These are phyloP conservation scores for Colletotrichum aenigma DNA, from an alignment of 2,329 filamentous ascomycete species.

Conservation along the genomic window DNA sequence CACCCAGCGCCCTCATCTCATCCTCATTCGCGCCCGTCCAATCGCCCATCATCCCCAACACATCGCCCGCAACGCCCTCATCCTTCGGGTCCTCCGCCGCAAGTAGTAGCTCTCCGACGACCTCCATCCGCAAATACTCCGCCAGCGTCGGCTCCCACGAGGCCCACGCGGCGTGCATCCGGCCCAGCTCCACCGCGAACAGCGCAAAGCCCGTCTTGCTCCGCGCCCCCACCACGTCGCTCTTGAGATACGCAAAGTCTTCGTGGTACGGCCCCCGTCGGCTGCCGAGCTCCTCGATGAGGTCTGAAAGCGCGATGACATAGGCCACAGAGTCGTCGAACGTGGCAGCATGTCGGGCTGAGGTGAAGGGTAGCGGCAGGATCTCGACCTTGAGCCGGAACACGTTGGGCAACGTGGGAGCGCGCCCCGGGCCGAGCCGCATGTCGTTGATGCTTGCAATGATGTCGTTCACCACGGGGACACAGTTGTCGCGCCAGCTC, in stretches of 20 bases:
- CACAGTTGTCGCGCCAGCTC: constrained; percentile 23
- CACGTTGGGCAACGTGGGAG: constrained; percentile 20
- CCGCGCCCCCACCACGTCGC: not conserved
- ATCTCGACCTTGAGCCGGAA: constrained; percentile 18
- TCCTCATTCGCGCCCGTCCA: not conserved
- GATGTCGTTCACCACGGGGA: constrained; percentile 24
- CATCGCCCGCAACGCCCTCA: not conserved
- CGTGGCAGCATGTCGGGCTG: not conserved
- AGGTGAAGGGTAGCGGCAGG: constrained; percentile 20
- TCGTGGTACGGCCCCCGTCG: constrained; percentile 25
- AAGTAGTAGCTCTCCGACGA: not conserved
- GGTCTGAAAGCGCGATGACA: constrained; percentile 5
- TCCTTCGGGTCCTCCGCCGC: not conserved
- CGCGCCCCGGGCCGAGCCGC: not conserved
- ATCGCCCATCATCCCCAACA: not conserved
- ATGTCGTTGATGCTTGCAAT: constrained; percentile 17
- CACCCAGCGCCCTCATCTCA: not conserved
- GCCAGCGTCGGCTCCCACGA: not conserved
- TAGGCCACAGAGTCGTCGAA: not conserved
- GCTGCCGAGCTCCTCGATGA: constrained; percentile 15
- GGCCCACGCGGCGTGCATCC: not conserved
- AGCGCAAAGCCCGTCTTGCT: not conserved
- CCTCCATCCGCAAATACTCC: not conserved
- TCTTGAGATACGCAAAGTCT: constrained; percentile 22
- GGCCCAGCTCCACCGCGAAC: not conserved